These are phyloP conservation scores for Stephanocyclus meneghinianus DNA, from an alignment of 352 stramenopile species.

Conservation along the genomic window DNA sequence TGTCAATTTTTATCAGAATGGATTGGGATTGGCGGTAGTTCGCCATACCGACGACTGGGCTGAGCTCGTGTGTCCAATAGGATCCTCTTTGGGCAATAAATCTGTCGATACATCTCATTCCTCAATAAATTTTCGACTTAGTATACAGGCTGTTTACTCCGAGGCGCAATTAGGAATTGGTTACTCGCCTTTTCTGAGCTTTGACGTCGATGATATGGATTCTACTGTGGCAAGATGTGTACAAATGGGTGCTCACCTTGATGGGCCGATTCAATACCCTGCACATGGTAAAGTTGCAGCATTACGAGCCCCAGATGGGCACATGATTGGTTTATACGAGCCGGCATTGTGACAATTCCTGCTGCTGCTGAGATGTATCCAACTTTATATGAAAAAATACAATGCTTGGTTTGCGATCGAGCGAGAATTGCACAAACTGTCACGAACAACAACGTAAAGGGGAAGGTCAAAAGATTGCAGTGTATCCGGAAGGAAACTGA, in stretches of 20 bases:
- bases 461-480: too few relatives aligned
- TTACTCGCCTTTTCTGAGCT: conserved; percentile 77
- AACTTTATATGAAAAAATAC: too few relatives aligned
- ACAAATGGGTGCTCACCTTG: conserved; percentile 76
- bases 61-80: conserved; percentile 60
- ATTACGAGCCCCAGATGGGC: conserved; percentile 69
- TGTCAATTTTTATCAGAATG: conserved; percentile 82
- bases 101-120: conserved; percentile 11
- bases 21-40: conserved; percentile 67
- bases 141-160: conserved; percentile 59
- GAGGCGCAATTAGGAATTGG: conserved; percentile 75
- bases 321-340: conserved; percentile 84
- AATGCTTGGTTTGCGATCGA: too few relatives aligned
- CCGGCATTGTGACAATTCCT: conserved; percentile 81
- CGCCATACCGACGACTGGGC: conserved; percentile 80
- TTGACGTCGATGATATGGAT: conserved; percentile 81
- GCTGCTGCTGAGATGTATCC: conserved; percentile 85
- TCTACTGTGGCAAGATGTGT: conserved; percentile 65
- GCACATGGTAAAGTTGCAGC: conserved; percentile 81
- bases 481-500: too few relatives aligned
- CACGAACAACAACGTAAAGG: too few relatives aligned
- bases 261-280: conserved; percentile 82
- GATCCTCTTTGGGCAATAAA: conserved; percentile 3
- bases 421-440: too few relatives aligned
- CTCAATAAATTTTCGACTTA: conserved; percentile 54